These are phyloP conservation scores for Ascochyta koolunga DNA, from an alignment of 2,329 filamentous ascomycete genomes.

Conservation along the genomic window DNA sequence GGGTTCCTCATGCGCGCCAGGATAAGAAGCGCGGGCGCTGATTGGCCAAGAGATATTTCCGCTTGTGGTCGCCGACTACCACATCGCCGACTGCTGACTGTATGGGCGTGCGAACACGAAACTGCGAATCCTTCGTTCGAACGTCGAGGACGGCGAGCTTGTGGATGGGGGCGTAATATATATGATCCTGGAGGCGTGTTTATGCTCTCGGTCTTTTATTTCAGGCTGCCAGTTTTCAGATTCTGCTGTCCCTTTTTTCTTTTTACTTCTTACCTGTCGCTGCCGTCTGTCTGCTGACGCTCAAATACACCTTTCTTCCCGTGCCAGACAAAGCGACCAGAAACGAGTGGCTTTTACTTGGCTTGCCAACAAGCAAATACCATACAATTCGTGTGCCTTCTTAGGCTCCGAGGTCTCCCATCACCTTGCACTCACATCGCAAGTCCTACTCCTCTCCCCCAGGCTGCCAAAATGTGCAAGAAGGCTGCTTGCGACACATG, in stretches of 20 bases:
- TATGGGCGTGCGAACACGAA: slow-evolving; percentile 16
- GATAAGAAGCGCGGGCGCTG: background rate
- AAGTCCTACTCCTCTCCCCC: background rate
- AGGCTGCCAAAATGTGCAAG: slow-evolving; percentile 63
- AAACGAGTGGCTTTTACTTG: slow-evolving; percentile 12
- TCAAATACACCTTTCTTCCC: slow-evolving; percentile 1
- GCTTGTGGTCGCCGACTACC: slow-evolving; percentile 18
- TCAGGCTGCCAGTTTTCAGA: background rate
- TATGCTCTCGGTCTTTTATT: background rate
- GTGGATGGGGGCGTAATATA: slow-evolving; percentile 3
- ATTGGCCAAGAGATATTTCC: slow-evolving; percentile 14
- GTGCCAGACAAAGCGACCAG: slow-evolving; percentile 10
- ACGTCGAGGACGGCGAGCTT: slow-evolving; percentile 7
- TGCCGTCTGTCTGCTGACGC: too few relatives aligned
- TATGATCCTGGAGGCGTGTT: background rate
- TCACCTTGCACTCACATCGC: background rate
- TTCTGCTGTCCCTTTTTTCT: background rate
- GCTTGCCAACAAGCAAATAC: background rate
- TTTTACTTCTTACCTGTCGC: too few relatives aligned
- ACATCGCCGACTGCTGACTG: slow-evolving; percentile 20
- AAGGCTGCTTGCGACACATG: slow-evolving; percentile 67
- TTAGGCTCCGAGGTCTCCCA: background rate
- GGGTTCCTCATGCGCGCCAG: slow-evolving; percentile 2
- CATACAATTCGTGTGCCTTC: background rate
- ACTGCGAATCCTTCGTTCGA: slow-evolving; percentile 11